A percentile compares a stretch with the other conserved stretches of the same genome.
Evolutionary conservation across 495 filamentous ascomycete species (phyloP).

Genomic region (Penicillium desertorum): DNA sequence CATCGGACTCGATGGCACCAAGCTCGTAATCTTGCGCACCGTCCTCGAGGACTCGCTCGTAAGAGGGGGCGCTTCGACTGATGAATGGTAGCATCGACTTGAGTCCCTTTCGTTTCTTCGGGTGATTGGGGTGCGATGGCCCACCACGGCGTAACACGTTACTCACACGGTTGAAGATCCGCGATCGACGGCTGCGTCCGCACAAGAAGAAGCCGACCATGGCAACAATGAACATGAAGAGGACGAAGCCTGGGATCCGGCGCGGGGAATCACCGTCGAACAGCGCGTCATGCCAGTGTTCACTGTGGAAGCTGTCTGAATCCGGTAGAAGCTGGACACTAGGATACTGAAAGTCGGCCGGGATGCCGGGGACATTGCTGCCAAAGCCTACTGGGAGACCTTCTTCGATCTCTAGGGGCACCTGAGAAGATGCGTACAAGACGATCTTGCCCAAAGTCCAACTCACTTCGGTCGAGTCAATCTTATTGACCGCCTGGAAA

Average conservation of each 20-base stretch:
- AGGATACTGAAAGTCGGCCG: constrained; percentile 81
- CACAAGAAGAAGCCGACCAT: constrained; percentile 65
- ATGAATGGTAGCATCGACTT: constrained; percentile 55
- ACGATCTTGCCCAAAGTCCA: constrained; percentile 98
- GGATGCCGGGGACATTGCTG: constrained; percentile 67
- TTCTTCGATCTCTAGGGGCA: constrained; percentile 61
- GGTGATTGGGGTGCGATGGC: constrained; percentile 53
- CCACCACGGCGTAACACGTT: constrained; percentile 50
- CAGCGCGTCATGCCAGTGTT: constrained; percentile 74
- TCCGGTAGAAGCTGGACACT: constrained; percentile 56
- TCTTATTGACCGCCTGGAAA: constrained; percentile 92
- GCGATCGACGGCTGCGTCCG: constrained; percentile 67
- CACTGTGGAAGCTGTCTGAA: constrained; percentile 51
- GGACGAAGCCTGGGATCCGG: constrained; percentile 68
- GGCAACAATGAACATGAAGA: constrained; percentile 71
- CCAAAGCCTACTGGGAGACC: constrained; percentile 86
- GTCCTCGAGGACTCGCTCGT: constrained; percentile 85
- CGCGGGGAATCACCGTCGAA: constrained; percentile 60
- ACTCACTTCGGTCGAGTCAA: constrained; percentile 89
- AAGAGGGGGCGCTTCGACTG: constrained; percentile 57
- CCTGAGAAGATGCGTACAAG: constrained; percentile 89
- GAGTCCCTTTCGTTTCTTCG: constrained; percentile 53
- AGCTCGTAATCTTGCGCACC: constrained; percentile 72
- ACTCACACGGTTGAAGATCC: constrained; percentile 60
- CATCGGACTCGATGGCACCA: constrained; percentile 58